Percentiles rank a stretch among this genome's conserved stretches.
Evolutionary conservation across 2,329 filamentous ascomycete genomes (phyloP).

Genomic region (Taxawa tesnikishii): DNA sequence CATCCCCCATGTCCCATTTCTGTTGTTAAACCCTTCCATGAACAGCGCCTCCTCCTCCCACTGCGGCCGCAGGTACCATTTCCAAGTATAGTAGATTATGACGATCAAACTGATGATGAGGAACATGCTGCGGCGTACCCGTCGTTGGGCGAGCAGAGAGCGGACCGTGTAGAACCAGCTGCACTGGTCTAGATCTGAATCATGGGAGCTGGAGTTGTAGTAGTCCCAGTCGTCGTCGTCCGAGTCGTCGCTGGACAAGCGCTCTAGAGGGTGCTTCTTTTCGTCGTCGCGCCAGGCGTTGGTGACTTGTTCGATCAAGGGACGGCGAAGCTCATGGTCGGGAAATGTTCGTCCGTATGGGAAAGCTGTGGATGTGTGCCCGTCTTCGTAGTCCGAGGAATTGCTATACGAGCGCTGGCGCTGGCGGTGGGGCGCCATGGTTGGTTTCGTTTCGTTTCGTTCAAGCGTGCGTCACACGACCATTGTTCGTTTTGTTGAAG

Average conservation of each 20-base stretch:
- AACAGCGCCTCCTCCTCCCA: constrained; percentile 21
- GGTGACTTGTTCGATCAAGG: constrained; percentile 15
- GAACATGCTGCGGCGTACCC: constrained; percentile 18
- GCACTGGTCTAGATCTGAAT: constrained; percentile 13
- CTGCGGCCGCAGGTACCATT: constrained; percentile 22
- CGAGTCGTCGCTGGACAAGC: constrained; percentile 4
- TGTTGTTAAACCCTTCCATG: constrained; percentile 19
- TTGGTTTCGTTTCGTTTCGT: neutral
- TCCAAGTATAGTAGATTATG: constrained; percentile 23
- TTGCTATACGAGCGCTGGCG: neutral
- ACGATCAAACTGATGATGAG: constrained; percentile 18
- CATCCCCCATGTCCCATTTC: constrained; percentile 17
- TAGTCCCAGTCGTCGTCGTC: constrained; percentile 10
- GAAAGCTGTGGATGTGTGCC: neutral
- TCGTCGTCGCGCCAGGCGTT: constrained; percentile 14
- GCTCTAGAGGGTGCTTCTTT: constrained; percentile 9
- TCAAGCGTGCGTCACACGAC: neutral
- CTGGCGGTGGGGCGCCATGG: too few species aligned
- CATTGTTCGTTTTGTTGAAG: too few species aligned
- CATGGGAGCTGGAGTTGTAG: constrained; percentile 23
- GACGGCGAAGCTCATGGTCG: constrained; percentile 6
- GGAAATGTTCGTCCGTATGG: neutral
- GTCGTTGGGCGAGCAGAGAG: constrained; percentile 10
- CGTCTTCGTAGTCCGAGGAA: neutral
- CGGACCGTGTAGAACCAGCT: too few species aligned